These are phyloP conservation scores for Aspergillus baeticus DNA, from an alignment of 495 filamentous ascomycete genomes.

Conservation along the genomic window DNA sequence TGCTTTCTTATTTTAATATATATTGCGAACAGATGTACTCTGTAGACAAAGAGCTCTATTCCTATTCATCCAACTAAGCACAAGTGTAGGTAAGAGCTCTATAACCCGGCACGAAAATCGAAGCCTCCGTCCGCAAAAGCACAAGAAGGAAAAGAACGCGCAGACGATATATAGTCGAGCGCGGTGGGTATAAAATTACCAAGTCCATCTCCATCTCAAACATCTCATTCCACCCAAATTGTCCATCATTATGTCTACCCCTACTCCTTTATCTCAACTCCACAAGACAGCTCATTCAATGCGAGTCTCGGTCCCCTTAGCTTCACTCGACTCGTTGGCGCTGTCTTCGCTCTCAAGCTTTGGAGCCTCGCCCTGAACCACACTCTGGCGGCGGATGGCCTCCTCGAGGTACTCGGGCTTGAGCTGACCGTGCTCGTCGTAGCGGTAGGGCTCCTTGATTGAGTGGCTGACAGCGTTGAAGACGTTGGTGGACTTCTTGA, in stretches of 20 bases:
- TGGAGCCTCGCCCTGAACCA: slow-evolving; percentile 15
- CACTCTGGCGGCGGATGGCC: slow-evolving; percentile 33
- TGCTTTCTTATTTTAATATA: too few species aligned
- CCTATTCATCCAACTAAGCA: too few species aligned
- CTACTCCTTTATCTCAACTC: not conserved
- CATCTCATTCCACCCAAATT: not conserved
- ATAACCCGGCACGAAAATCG: too few species aligned
- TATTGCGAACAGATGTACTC: too few species aligned
- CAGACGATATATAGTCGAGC: too few species aligned
- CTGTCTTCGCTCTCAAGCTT: slow-evolving; percentile 35
- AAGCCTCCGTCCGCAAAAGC: too few species aligned
- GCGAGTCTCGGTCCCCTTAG: not conserved
- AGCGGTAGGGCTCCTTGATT: slow-evolving; percentile 59
- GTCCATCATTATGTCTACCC: not conserved
- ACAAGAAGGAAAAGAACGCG: too few species aligned
- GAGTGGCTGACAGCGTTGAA: slow-evolving; percentile 63
- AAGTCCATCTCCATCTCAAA: not conserved
- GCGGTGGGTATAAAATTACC: too few species aligned
- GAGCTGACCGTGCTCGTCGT: slow-evolving; percentile 68
- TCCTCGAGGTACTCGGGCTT: slow-evolving; percentile 38
- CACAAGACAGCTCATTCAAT: not conserved
- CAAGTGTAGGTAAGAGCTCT: too few species aligned
- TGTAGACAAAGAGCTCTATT: too few species aligned
- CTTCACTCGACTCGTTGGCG: not conserved
- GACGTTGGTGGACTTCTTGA: slow-evolving; percentile 50